These are phyloP conservation scores for Zoysia matrella DNA, from an alignment of 202 grass and related monocot genomes.

Conservation along the genomic window DNA sequence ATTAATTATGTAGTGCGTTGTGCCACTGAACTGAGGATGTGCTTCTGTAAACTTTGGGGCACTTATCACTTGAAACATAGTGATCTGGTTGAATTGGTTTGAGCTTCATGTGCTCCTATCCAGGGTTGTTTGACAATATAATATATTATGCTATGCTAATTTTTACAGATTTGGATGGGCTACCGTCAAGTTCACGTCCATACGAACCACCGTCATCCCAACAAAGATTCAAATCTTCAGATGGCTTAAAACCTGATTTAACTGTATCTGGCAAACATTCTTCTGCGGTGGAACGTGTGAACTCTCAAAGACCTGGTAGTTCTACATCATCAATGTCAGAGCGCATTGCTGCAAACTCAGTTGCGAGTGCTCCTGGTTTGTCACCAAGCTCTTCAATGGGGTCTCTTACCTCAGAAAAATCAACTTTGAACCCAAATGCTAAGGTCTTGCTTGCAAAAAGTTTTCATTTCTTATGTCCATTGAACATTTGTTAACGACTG, in stretches of 20 bases:
- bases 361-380: constrained; percentile 59
- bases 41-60: neutral
- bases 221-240: constrained; percentile 54
- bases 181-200: constrained; percentile 44
- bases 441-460: constrained; percentile 58
- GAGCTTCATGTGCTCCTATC: neutral
- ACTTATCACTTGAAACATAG: neutral
- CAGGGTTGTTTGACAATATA: neutral
- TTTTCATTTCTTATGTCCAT: constrained; percentile 2
- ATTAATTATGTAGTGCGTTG: no score
- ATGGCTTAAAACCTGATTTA: constrained; percentile 45
- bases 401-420: constrained; percentile 90
- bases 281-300: constrained; percentile 41
- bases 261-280: constrained; percentile 51
- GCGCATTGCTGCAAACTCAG: constrained; percentile 50
- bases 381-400: constrained; percentile 92
- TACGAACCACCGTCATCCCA: constrained; percentile 53
- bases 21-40: neutral
- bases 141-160: constrained; percentile 27
- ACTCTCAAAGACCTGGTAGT: constrained; percentile 60
- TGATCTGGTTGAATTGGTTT: constrained; percentile 27
- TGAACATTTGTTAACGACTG: constrained; percentile 19
- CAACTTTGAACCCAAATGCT: constrained; percentile 89
- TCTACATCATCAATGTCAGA: constrained; percentile 73
- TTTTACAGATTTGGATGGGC: constrained; percentile 48